Conservation (phyloP, 306 rosid genomes). For the Hippophae gyantsensis region DNA sequence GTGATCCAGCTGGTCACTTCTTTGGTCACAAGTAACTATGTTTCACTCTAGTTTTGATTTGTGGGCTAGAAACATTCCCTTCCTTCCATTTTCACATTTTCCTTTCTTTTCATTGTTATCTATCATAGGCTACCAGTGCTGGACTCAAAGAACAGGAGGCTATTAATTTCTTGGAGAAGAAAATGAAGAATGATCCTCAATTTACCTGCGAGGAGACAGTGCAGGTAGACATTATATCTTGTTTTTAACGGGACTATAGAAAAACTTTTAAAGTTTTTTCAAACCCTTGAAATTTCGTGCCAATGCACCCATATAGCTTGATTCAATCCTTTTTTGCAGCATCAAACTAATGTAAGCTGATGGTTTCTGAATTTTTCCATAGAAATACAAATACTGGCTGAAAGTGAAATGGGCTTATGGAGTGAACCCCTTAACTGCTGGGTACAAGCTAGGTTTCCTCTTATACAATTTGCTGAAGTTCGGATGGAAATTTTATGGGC, state of each 20-base stretch:
- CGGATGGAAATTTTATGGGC: no score
- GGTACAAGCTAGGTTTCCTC: no score
- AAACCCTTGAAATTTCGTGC: no score
- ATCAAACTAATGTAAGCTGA: not conserved
- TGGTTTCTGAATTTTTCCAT: not conserved
- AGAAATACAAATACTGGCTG: no score
- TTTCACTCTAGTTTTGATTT: not conserved
- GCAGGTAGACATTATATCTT: conserved; percentile 46
- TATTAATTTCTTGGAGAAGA: conserved; percentile 95
- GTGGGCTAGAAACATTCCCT: not conserved
- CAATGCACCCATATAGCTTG: no score
- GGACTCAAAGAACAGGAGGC: conserved; percentile 98
- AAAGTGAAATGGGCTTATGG: no score
- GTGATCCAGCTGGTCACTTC: conserved; percentile 99
- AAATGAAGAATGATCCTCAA: conserved; percentile 94
- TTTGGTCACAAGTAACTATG: conserved; percentile 75
- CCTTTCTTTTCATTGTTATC: conserved; percentile 22
- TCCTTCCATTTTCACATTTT: not conserved
- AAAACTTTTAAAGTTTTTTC: no score
- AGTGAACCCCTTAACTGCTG: no score
- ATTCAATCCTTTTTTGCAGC: not conserved
- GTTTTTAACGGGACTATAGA: not conserved
- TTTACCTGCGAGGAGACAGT: conserved; percentile 91
- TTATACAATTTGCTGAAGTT: no score
- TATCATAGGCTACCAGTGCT: conserved; percentile 86